phyloP scores from a whole-genome alignment of 2,329 filamentous ascomycete species.

The Colletotrichum musae region DNA sequence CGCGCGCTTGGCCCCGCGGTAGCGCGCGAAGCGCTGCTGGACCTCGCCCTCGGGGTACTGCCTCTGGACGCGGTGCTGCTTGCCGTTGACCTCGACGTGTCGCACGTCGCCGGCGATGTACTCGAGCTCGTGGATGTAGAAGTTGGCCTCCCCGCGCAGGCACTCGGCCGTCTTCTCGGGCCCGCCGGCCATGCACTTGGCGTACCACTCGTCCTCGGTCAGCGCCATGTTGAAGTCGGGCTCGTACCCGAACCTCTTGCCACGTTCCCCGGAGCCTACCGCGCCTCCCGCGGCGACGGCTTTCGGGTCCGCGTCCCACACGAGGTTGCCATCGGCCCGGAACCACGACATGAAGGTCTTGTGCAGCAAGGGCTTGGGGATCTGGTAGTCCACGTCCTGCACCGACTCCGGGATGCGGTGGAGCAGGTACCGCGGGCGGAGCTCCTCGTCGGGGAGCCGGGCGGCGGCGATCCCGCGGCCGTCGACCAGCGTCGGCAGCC shows the following conservation, averaged over 20 bases:
- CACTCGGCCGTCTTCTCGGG: conserved; percentile 36
- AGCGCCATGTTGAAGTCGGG: conserved; percentile 50
- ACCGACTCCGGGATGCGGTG: conserved; percentile 41
- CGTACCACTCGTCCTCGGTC: conserved; percentile 54
- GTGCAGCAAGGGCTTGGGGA: conserved; percentile 37
- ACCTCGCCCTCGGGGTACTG: conserved; percentile 43
- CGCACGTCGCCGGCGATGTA: conserved; percentile 42
- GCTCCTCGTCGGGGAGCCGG: neutral
- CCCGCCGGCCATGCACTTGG: conserved; percentile 49
- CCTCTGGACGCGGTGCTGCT: neutral
- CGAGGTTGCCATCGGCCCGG: conserved; percentile 35
- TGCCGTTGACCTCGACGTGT: conserved; percentile 18
- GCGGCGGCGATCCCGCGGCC: conserved; percentile 23
- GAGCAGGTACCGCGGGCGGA: conserved; percentile 36
- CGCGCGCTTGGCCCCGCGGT: conserved; percentile 61
- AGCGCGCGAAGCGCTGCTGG: conserved; percentile 49
- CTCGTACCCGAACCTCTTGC: conserved; percentile 4
- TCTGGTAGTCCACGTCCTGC: conserved; percentile 47
- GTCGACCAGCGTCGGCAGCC: conserved; percentile 46
- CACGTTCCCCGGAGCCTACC: conserved; percentile 27
- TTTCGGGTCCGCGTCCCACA: conserved; percentile 25
- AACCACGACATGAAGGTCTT: conserved; percentile 35
- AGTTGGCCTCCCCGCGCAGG: conserved; percentile 39
- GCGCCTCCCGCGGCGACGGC: neutral
- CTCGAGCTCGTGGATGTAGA: conserved; percentile 29